Evolutionary conservation across 768 basidiomycete genomes (phyloP).

Genomic region (Amanita pseudoporphyria): DNA sequence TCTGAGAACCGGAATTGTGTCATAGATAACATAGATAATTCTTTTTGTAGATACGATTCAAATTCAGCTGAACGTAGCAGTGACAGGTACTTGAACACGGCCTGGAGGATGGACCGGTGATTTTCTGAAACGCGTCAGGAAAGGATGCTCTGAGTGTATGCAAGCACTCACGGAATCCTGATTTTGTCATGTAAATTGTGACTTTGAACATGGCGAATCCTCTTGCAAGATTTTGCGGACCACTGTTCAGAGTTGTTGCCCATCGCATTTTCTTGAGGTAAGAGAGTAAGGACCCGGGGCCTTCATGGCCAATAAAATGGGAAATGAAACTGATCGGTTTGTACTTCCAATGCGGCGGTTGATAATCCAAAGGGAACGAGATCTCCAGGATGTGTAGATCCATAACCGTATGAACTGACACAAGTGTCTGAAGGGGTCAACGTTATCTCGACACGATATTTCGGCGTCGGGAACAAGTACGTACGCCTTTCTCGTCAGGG

Average conservation of each 20-base stretch:
- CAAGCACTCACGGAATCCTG: slow-evolving; percentile 68
- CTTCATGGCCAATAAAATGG: slow-evolving; percentile 88
- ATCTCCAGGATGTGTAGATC: slow-evolving; percentile 77
- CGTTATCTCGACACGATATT: not conserved
- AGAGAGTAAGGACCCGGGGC: slow-evolving; percentile 82
- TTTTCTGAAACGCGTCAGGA: slow-evolving; percentile 39
- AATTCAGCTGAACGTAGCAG: slow-evolving; percentile 55
- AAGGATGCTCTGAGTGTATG: not conserved
- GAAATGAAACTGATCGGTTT: slow-evolving; percentile 72
- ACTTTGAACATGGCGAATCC: slow-evolving; percentile 88
- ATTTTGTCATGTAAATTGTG: slow-evolving; percentile 69
- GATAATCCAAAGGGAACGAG: slow-evolving; percentile 67
- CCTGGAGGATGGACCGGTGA: slow-evolving; percentile 58
- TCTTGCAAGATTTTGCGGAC: slow-evolving; percentile 59
- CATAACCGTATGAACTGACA: slow-evolving; percentile 86
- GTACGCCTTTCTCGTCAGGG: slow-evolving; percentile 56
- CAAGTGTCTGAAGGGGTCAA: slow-evolving; percentile 44
- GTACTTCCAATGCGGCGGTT: slow-evolving; percentile 64
- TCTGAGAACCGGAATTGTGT: slow-evolving; percentile 84
- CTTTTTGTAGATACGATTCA: slow-evolving; percentile 62
- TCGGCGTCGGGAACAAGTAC: slow-evolving; percentile 17
- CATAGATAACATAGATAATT: slow-evolving; percentile 58
- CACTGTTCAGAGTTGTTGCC: slow-evolving; percentile 66
- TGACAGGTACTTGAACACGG: slow-evolving; percentile 72
- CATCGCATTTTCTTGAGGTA: slow-evolving; percentile 87